A percentile compares a stretch with the other conserved stretches of the same genome.
phyloP scores from a whole-genome alignment of 2,329 filamentous ascomycete genomes.

The Fusarium irregulare region DNA sequence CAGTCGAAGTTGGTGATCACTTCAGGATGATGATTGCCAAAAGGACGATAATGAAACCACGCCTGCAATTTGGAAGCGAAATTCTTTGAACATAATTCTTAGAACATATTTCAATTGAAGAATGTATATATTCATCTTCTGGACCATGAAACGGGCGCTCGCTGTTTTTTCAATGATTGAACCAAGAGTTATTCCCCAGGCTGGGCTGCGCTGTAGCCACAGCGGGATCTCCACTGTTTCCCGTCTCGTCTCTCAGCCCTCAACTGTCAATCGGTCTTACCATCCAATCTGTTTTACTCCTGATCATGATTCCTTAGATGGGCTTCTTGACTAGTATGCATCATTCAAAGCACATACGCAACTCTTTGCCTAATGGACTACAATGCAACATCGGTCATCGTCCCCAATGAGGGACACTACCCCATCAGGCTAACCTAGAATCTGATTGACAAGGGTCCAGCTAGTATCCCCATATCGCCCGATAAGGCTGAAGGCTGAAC shows the following conservation, averaged over 20 bases:
- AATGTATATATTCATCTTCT: neutral
- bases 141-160: neutral
- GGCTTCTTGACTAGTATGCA: neutral
- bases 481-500: constrained; percentile 21
- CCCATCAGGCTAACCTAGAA: neutral
- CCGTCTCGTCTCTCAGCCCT: neutral
- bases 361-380: neutral
- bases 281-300: neutral
- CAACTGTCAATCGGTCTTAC: neutral
- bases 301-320: neutral
- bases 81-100: neutral
- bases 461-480: neutral
- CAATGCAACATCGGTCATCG: neutral
- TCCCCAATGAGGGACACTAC: neutral
- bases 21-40: neutral
- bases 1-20: neutral
- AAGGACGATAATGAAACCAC: neutral
- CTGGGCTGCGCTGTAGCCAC: neutral
- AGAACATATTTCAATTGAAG: neutral
- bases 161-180: neutral
- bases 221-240: constrained; percentile 32
- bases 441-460: neutral
- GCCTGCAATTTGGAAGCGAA: neutral
- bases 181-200: neutral
- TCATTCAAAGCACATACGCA: neutral